Conservation (phyloP, 192 early-diverging fungal genomes). For the Chytriomyces sp. region DNA sequence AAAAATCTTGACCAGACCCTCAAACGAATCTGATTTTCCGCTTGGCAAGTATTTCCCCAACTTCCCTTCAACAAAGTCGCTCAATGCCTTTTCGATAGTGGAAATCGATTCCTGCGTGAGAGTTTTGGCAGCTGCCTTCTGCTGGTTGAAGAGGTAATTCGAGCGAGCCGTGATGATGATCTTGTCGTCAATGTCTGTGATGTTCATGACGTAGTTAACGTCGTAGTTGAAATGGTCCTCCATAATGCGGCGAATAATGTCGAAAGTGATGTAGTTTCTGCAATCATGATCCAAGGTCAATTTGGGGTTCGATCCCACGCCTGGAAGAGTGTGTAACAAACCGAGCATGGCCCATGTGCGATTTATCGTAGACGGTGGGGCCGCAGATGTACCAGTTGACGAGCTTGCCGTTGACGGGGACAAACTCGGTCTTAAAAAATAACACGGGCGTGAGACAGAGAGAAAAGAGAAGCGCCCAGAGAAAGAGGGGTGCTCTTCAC, state of each 20-base stretch:
- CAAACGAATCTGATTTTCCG: constrained; percentile 57
- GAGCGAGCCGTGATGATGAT: constrained; percentile 88
- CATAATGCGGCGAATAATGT: constrained; percentile 91
- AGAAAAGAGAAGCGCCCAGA: neutral
- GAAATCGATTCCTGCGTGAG: constrained; percentile 59
- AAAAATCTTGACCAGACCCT: constrained; percentile 23
- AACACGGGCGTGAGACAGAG: neutral
- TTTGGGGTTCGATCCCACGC: neutral
- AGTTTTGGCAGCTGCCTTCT: constrained; percentile 37
- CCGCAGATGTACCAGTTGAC: constrained; percentile 98
- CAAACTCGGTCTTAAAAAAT: constrained; percentile 79
- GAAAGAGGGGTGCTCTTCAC: constrained; percentile 40
- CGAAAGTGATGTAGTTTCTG: constrained; percentile 89
- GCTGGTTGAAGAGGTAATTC: constrained; percentile 73
- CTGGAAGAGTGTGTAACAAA: constrained; percentile 20
- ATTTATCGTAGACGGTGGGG: constrained; percentile 95
- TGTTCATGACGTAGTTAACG: constrained; percentile 93
- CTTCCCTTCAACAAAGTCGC: constrained; percentile 56
- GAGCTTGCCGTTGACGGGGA: constrained; percentile 77
- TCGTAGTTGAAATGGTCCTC: constrained; percentile 96
- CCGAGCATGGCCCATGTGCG: constrained; percentile 97
- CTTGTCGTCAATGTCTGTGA: constrained; percentile 99
- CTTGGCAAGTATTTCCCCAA: constrained; percentile 24
- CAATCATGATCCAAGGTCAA: neutral
- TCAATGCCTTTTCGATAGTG: constrained; percentile 67